Evolutionary conservation across 306 rosid genomes (phyloP).

Genomic region (Quercus aquifolioides): DNA sequence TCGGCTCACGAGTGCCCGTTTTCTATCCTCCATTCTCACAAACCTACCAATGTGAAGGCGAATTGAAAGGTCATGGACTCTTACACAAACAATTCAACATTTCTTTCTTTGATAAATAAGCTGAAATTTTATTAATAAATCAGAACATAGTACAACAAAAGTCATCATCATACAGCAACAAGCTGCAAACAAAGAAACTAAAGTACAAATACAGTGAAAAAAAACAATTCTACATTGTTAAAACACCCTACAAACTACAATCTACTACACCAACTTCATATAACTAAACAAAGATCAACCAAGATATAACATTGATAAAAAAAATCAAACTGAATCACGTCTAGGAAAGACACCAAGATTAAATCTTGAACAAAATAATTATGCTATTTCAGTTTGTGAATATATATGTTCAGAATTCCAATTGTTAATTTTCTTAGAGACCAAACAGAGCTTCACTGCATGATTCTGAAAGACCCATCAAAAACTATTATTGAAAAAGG

Average conservation of each 20-base stretch:
- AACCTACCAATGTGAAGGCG: slow-evolving; percentile 42
- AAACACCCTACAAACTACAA: not conserved
- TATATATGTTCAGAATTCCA: not conserved
- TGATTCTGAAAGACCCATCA: not conserved
- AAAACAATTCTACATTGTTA: not conserved
- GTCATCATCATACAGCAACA: too few species aligned
- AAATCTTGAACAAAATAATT: not conserved
- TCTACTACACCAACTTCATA: not conserved
- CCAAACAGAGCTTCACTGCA: not conserved
- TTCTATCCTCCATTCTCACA: slow-evolving; percentile 59
- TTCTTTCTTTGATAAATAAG: not conserved
- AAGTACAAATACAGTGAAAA: too few species aligned
- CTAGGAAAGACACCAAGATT: not conserved
- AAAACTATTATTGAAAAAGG: not conserved
- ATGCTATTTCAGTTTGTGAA: not conserved
- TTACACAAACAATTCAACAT: not conserved
- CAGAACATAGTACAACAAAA: not conserved
- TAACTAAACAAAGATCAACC: not conserved
- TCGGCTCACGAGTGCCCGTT: slow-evolving; percentile 75
- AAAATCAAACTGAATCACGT: too few species aligned
- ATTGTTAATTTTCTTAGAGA: not conserved
- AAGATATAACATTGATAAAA: not conserved
- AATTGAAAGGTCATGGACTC: slow-evolving; percentile 11
- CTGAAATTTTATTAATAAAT: not conserved
- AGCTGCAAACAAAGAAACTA: too few species aligned